Percentiles rank a stretch among this genome's conserved stretches.
phyloP scores from a whole-genome alignment of 1,284 basidiomycete genomes.

The Boletus semigastroideus region DNA sequence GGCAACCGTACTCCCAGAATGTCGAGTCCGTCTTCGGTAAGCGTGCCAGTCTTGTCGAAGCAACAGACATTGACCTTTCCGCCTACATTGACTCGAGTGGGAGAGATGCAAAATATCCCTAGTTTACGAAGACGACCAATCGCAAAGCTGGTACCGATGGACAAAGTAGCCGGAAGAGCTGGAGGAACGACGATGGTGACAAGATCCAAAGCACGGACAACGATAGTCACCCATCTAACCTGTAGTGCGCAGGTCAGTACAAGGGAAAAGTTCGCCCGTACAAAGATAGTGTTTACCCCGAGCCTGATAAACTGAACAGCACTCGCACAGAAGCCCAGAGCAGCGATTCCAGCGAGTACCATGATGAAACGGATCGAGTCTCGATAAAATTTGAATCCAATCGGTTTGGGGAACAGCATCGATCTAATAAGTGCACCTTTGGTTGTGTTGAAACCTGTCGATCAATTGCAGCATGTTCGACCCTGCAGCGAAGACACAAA shows the following conservation, averaged over 20 bases:
- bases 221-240: slow-evolving; percentile 89
- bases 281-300: slow-evolving; percentile 57
- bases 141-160: slow-evolving; percentile 97
- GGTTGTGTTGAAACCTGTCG: slow-evolving; percentile 90
- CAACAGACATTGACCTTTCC: slow-evolving; percentile 98
- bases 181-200: slow-evolving; percentile 98
- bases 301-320: slow-evolving; percentile 92
- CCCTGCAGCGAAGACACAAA: neutral
- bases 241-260: slow-evolving; percentile 33
- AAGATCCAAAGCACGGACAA: slow-evolving; percentile 93
- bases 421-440: slow-evolving; percentile 95
- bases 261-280: neutral
- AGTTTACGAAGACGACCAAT: slow-evolving; percentile 85
- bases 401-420: slow-evolving; percentile 98
- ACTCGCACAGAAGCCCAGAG: slow-evolving; percentile 84
- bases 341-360: slow-evolving; percentile 87
- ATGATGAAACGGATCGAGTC: slow-evolving; percentile 97
- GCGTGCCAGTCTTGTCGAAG: slow-evolving; percentile 99
- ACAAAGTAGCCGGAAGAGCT: slow-evolving; percentile 94
- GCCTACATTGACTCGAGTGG: slow-evolving; percentile 93
- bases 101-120: slow-evolving; percentile 97
- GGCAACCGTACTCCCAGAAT: slow-evolving; percentile 89
- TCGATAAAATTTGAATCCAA: slow-evolving; percentile 96
- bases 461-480: slow-evolving; percentile 1
- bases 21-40: slow-evolving; percentile 98